phyloP scores from a whole-genome alignment of 495 filamentous ascomycete genomes.

The Letharia lupina region DNA sequence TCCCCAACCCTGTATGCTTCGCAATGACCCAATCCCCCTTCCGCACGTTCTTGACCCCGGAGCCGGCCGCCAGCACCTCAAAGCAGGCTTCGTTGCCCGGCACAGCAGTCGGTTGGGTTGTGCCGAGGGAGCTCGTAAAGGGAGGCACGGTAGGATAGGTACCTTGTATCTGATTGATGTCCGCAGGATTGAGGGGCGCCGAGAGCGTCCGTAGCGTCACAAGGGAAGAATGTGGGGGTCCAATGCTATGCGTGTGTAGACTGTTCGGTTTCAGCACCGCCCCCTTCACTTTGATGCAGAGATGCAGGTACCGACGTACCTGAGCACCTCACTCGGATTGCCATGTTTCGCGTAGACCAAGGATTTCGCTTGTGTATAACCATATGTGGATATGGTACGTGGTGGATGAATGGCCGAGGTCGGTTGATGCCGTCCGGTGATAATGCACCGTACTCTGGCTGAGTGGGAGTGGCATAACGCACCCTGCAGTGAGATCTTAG shows the following conservation, averaged over 20 bases:
- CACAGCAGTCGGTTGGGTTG: conserved; percentile 60
- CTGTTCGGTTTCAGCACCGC: conserved; percentile 29
- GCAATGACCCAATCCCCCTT: conserved; percentile 93
- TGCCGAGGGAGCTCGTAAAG: conserved; percentile 66
- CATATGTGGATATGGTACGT: conserved; percentile 66
- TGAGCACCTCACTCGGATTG: conserved; percentile 73
- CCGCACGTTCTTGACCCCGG: conserved; percentile 42
- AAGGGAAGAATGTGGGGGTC: conserved; percentile 52
- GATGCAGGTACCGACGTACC: conserved; percentile 34
- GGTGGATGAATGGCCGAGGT: conserved; percentile 12
- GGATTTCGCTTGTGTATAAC: conserved; percentile 93
- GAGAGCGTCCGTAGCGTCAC: conserved; percentile 71
- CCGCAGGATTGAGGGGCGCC: conserved; percentile 89
- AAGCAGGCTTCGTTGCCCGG: conserved; percentile 89
- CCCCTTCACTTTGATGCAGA: neutral
- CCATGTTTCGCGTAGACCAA: conserved; percentile 80
- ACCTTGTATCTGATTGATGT: conserved; percentile 94
- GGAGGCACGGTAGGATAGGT: conserved; percentile 82
- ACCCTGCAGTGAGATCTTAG: neutral
- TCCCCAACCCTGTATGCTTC: conserved; percentile 68
- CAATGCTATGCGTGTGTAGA: conserved; percentile 75
- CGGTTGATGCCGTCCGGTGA: neutral
- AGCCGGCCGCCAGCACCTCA: conserved; percentile 64
- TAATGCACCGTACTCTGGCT: neutral
- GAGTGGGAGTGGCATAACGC: neutral